These are phyloP conservation scores for Cornus kousa DNA, from an alignment of 148 eudicot genomes.

Conservation along the genomic window DNA sequence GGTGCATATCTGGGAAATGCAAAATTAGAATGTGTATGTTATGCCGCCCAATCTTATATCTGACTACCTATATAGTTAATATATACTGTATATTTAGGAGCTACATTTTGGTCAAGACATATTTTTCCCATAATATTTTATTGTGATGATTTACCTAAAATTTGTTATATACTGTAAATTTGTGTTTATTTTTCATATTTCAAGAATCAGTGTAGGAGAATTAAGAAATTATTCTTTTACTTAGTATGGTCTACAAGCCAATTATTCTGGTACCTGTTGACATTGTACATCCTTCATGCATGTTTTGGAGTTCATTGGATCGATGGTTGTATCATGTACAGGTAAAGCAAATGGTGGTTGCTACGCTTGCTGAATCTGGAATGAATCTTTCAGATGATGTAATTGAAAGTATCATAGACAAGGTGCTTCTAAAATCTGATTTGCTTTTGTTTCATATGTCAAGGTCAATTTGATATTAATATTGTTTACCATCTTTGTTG, in stretches of 20 bases:
- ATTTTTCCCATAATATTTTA: too few relatives aligned
- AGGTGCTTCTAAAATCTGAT: conserved; percentile 33
- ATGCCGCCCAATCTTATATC: background rate
- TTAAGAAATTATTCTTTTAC: background rate
- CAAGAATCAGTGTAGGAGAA: background rate
- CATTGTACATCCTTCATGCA: background rate
- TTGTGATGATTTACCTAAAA: too few relatives aligned
- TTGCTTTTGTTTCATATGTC: background rate
- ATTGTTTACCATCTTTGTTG: background rate
- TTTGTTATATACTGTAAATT: too few relatives aligned
- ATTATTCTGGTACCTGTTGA: background rate
- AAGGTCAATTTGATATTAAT: background rate
- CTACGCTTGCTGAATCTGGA: conserved; percentile 68
- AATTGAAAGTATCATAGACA: conserved; percentile 66
- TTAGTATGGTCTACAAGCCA: background rate
- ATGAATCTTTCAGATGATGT: conserved; percentile 67
- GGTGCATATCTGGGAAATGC: background rate
- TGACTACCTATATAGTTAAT: background rate
- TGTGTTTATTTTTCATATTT: background rate
- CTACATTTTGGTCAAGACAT: too few relatives aligned
- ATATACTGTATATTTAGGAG: too few relatives aligned
- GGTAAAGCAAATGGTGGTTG: conserved; percentile 81
- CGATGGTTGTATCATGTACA: conserved; percentile 11
- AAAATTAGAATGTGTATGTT: background rate
- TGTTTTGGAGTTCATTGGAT: background rate